phyloP scores from a whole-genome alignment of 805 yeast genomes.

The Isabelozyma pseudorhagii region DNA sequence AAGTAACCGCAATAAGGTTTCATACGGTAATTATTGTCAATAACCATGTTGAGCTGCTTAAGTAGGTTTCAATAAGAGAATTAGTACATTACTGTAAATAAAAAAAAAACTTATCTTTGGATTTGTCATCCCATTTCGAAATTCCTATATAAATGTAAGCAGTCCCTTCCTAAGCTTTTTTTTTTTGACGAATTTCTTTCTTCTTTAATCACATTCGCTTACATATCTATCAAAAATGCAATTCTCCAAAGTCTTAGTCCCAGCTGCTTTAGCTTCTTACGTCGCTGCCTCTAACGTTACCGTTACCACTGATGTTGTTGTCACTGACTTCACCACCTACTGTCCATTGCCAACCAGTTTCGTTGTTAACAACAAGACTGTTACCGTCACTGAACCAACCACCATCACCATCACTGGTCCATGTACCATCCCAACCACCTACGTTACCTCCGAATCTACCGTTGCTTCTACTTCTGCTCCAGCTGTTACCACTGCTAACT shows the following conservation, averaged over 20 bases:
- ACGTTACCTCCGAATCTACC: conserved; percentile 20
- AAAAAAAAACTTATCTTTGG: too few relatives aligned
- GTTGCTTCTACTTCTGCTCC: conserved; percentile 13
- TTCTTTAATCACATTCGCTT: conserved; percentile 17
- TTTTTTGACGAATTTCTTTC: background rate
- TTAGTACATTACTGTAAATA: too few relatives aligned
- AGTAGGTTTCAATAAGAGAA: too few relatives aligned
- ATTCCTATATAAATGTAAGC: background rate
- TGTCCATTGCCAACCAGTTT: conserved; percentile 75
- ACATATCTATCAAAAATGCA: conserved; percentile 20
- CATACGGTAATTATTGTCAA: too few relatives aligned
- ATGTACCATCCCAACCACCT: conserved; percentile 64
- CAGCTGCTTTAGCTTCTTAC: conserved; percentile 42
- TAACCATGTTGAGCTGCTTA: too few relatives aligned
- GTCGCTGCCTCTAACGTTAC: conserved; percentile 46
- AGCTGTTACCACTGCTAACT: conserved; percentile 25
- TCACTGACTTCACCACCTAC: conserved; percentile 70
- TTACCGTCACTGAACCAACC: conserved; percentile 75
- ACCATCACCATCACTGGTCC: conserved; percentile 86
- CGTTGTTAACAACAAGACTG: conserved; percentile 62
- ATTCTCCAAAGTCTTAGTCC: conserved; percentile 32
- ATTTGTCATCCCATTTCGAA: background rate
- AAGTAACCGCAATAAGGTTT: too few relatives aligned
- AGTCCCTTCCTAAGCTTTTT: background rate
- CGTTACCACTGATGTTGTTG: conserved; percentile 53